These are phyloP conservation scores for Malus hybrid DNA, from an alignment of 331 rosid genomes.

Conservation along the genomic window DNA sequence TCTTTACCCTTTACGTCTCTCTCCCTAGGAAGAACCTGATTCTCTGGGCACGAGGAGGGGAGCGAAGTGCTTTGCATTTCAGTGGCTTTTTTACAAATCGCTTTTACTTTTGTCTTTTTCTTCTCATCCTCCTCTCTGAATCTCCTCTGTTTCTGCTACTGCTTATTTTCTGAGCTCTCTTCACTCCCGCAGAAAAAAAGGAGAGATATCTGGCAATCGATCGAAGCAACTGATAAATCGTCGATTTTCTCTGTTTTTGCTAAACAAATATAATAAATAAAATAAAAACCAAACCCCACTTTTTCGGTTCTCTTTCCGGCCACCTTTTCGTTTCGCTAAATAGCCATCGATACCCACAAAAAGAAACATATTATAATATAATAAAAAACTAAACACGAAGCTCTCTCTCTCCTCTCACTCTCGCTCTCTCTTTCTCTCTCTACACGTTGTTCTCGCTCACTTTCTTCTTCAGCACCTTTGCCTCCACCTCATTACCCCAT, in stretches of 20 bases:
- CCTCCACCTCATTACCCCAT: neutral
- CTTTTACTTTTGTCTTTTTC: neutral
- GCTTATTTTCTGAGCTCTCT: neutral
- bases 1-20: neutral
- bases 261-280: neutral
- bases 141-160: neutral
- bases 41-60: neutral
- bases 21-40: neutral
- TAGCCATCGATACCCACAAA: neutral
- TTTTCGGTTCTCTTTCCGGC: slow-evolving; percentile 21
- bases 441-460: slow-evolving; percentile 8
- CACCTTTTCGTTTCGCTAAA: slow-evolving; percentile 36
- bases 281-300: slow-evolving; percentile 18
- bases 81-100: neutral
- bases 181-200: neutral
- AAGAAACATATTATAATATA: neutral
- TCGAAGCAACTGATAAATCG: neutral
- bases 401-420: slow-evolving; percentile 6
- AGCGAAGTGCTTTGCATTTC: neutral
- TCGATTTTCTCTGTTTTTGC: slow-evolving; percentile 4
- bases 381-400: neutral
- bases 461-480: neutral
- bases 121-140: neutral
- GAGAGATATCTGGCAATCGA: slow-evolving; percentile 13
- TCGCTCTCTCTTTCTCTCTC: slow-evolving; percentile 17